Conservation (phyloP, 768 basidiomycete species). For the Naganishia kalamii region DNA sequence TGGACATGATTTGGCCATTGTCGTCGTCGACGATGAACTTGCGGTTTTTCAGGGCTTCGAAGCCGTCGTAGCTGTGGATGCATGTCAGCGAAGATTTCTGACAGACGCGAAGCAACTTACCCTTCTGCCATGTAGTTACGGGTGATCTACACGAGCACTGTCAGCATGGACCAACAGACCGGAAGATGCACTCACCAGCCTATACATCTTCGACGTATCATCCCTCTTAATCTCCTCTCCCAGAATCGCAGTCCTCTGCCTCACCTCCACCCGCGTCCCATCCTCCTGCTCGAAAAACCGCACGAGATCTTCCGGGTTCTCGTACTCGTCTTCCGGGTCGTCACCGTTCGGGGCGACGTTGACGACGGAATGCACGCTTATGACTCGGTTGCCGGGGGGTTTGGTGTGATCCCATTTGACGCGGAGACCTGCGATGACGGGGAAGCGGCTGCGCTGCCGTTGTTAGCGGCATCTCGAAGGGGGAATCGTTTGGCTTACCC, state of each 20-base stretch:
- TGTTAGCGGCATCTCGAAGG: neutral
- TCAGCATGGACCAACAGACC: neutral
- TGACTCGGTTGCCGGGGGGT: constrained; percentile 64
- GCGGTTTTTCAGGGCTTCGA: constrained; percentile 59
- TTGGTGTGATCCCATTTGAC: constrained; percentile 79
- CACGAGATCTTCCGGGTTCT: constrained; percentile 35
- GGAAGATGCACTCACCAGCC: constrained; percentile 47
- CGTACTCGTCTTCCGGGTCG: constrained; percentile 38
- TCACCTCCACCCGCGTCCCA: constrained; percentile 41
- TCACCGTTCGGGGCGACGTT: constrained; percentile 49
- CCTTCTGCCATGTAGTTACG: constrained; percentile 65
- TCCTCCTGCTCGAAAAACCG: constrained; percentile 41
- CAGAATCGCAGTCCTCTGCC: constrained; percentile 30
- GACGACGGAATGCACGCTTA: constrained; percentile 53
- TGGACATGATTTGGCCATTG: constrained; percentile 68
- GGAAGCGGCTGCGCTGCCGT: constrained; percentile 65
- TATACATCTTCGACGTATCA: constrained; percentile 60
- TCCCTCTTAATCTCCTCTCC: constrained; percentile 55
- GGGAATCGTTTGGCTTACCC: constrained; percentile 53
- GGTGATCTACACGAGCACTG: constrained; percentile 47
- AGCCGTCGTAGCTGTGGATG: constrained; percentile 63
- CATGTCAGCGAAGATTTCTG: constrained; percentile 52
- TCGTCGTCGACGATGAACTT: constrained; percentile 75
- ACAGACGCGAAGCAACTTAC: neutral
- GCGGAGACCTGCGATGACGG: constrained; percentile 73